Conservation (phyloP, 2,329 filamentous ascomycete genomes). For the Furcasterigmium sp. region DNA sequence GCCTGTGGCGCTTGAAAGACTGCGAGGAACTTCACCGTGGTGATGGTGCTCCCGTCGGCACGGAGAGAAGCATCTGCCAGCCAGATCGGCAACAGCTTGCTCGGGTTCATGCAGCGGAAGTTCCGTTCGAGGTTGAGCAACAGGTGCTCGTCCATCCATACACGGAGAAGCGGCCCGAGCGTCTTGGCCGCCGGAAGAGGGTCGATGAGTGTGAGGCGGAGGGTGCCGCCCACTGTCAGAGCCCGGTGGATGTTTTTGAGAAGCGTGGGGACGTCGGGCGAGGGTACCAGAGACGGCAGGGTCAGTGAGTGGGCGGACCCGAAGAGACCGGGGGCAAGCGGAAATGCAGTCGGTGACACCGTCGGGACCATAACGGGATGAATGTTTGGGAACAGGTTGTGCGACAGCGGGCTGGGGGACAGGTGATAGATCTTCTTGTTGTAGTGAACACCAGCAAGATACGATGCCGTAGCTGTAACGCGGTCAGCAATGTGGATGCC, state of each 20-base stretch:
- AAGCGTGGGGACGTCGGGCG: conserved; percentile 49
- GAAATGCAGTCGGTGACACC: conserved; percentile 26
- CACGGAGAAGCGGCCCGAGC: conserved; percentile 50
- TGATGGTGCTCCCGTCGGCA: conserved; percentile 39
- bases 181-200: conserved; percentile 49
- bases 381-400: conserved; percentile 30
- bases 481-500: conserved; percentile 11
- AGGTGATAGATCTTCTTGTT: conserved; percentile 38
- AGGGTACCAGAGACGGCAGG: conserved; percentile 51
- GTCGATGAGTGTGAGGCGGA: conserved; percentile 59
- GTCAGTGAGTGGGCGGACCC: conserved; percentile 46
- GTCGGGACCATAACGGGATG: conserved; percentile 32
- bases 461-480: conserved; percentile 40
- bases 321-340: conserved; percentile 37
- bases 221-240: conserved; percentile 46
- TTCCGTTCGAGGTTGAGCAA: conserved; percentile 52
- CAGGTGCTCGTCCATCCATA: conserved; percentile 59
- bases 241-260: conserved; percentile 52
- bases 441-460: conserved; percentile 39
- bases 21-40: conserved; percentile 44
- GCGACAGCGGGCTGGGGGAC: conserved; percentile 33
- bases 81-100: conserved; percentile 52
- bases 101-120: conserved; percentile 56
- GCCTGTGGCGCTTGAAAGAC: conserved; percentile 24
- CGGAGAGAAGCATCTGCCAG: conserved; percentile 49